phyloP scores from a whole-genome alignment of 345 rosid genomes.

The Lepidium africanum region DNA sequence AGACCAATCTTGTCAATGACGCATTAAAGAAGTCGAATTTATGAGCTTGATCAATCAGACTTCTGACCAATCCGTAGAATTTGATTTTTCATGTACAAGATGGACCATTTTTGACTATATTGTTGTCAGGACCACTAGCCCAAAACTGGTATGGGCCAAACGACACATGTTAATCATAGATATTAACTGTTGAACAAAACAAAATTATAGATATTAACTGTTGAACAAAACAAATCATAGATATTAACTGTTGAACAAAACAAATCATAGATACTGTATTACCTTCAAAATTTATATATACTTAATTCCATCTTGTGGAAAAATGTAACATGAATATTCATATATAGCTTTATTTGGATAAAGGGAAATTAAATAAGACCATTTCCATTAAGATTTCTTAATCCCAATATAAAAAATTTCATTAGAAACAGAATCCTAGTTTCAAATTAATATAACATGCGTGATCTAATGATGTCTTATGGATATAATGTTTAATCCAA shows the following conservation, averaged over 20 bases:
- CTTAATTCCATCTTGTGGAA: neutral
- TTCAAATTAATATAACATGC: neutral
- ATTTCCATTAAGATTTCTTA: neutral
- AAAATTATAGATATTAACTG: no score
- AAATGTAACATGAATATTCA: neutral
- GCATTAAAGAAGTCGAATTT: neutral
- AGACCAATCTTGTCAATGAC: no score
- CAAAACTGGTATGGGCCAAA: neutral
- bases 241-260: no score
- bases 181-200: no score
- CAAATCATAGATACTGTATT: no score
- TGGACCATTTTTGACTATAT: neutral
- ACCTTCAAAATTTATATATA: neutral
- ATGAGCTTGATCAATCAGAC: neutral
- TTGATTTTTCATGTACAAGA: neutral
- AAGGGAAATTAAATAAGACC: neutral
- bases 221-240: no score
- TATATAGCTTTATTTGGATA: no score
- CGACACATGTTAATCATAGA: neutral
- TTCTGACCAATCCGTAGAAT: neutral
- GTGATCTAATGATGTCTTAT: conserved; percentile 5
- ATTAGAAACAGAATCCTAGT: neutral
- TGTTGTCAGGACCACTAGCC: neutral
- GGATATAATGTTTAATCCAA: neutral
- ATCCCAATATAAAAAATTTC: neutral